phyloP scores from a whole-genome alignment of 1,284 basidiomycete genomes.

The Coniferiporia sulphurascens region DNA sequence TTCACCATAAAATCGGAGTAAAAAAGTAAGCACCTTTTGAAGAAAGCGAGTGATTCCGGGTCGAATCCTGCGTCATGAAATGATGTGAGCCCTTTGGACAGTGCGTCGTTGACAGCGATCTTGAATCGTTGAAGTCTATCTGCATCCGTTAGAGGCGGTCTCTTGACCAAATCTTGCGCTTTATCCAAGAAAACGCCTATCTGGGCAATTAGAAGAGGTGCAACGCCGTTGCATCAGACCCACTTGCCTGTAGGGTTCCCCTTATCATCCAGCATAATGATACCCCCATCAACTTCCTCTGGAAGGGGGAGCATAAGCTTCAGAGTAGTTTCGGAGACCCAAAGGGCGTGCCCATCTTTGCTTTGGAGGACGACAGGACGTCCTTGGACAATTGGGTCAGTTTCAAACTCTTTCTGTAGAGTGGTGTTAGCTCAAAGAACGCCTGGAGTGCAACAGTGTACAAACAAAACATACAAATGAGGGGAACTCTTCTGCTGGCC shows the following conservation, averaged over 20 bases:
- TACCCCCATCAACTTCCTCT: constrained; percentile 68
- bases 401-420: constrained; percentile 64
- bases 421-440: neutral
- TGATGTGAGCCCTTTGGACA: constrained; percentile 68
- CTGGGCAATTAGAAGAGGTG: constrained; percentile 7
- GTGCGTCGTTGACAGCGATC: constrained; percentile 60
- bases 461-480: constrained; percentile 50
- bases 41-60: constrained; percentile 68
- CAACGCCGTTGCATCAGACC: constrained; percentile 19
- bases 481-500: constrained; percentile 66
- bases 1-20: neutral
- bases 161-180: constrained; percentile 60
- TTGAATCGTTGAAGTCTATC: constrained; percentile 62
- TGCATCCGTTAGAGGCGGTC: constrained; percentile 59
- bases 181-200: constrained; percentile 64
- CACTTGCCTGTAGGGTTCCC: constrained; percentile 71
- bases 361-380: constrained; percentile 73
- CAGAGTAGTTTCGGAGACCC: constrained; percentile 70
- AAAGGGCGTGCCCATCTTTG: constrained; percentile 87
- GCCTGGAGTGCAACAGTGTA: neutral
- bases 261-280: constrained; percentile 63
- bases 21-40: constrained; percentile 47
- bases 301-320: constrained; percentile 58
- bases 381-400: constrained; percentile 59
- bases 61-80: constrained; percentile 81